A percentile compares a stretch with the other conserved stretches of the same genome.
phyloP scores from a whole-genome alignment of 176 grass and related monocot genomes.

The Zizania latifolia region DNA sequence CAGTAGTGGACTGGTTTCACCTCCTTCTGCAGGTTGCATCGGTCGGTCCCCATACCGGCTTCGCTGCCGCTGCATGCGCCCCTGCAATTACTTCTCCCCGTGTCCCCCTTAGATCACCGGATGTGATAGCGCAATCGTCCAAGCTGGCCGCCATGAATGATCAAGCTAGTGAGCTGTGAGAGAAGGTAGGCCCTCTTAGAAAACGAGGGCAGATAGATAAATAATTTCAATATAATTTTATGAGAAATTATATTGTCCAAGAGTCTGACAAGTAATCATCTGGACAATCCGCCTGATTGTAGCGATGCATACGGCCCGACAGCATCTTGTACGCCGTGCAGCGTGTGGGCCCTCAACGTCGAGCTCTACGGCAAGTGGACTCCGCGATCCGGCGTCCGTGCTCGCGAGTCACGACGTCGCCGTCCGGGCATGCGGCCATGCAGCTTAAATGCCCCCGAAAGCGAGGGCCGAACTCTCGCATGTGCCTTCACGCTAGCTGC shows the following conservation, averaged over 20 bases:
- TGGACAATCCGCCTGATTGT: too few species aligned
- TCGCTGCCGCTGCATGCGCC: constrained; percentile 1
- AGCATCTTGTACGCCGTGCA: constrained; percentile 4
- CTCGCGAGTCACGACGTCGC: constrained; percentile 2
- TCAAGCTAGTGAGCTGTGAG: background rate
- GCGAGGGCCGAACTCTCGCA: constrained; percentile 21
- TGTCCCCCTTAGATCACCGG: background rate
- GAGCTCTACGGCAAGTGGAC: constrained; percentile 27
- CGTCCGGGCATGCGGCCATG: constrained; percentile 29
- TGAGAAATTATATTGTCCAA: too few species aligned
- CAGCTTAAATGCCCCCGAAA: constrained; percentile 24
- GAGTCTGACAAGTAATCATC: too few species aligned
- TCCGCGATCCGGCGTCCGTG: constrained; percentile 8
- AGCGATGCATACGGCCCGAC: too few species aligned
- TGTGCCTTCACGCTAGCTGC: constrained; percentile 32
- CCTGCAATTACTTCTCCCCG: constrained; percentile 21
- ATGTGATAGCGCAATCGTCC: constrained; percentile 17
- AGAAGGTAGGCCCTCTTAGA: too few species aligned
- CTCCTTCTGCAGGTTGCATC: constrained; percentile 12
- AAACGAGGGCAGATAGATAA: too few species aligned
- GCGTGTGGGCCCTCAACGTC: background rate
- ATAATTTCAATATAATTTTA: too few species aligned
- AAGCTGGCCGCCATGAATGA: background rate
- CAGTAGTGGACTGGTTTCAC: background rate
- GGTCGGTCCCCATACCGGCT: constrained; percentile 19